phyloP scores from a whole-genome alignment of 495 filamentous ascomycete genomes.

The Platismatia glauca region DNA sequence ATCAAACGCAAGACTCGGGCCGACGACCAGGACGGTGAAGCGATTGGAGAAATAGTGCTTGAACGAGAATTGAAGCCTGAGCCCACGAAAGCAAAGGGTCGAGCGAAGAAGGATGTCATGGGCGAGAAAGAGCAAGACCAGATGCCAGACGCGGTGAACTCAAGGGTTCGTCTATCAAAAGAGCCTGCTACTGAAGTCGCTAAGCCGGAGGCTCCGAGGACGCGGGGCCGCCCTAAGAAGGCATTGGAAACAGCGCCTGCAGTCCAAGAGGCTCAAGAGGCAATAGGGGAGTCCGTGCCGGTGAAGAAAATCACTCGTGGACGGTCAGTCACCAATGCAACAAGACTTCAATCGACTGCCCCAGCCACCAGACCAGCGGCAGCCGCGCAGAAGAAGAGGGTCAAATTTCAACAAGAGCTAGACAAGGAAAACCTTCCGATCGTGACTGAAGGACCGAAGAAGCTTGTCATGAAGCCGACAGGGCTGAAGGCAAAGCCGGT shows the following conservation, averaged over 20 bases:
- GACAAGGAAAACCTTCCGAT: constrained; percentile 33
- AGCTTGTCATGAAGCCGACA: constrained; percentile 23
- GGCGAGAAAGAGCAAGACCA: constrained; percentile 10
- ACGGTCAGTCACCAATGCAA: constrained; percentile 13
- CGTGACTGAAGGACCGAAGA: constrained; percentile 25
- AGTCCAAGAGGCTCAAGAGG: not conserved
- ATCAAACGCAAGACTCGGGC: constrained; percentile 18
- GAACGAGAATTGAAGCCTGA: constrained; percentile 6
- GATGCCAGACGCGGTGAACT: constrained; percentile 11
- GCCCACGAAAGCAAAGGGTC: not conserved
- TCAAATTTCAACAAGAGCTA: constrained; percentile 43
- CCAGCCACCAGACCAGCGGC: constrained; percentile 11
- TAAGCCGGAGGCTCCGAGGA: constrained; percentile 12
- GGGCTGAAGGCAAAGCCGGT: constrained; percentile 43
- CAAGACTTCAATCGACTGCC: constrained; percentile 1
- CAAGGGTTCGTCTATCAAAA: constrained; percentile 22
- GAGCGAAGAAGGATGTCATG: not conserved
- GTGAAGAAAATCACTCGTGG: constrained; percentile 21
- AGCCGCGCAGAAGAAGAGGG: constrained; percentile 43
- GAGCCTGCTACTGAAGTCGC: not conserved
- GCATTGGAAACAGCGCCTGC: not conserved
- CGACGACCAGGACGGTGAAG: constrained; percentile 9
- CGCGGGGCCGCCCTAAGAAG: constrained; percentile 18
- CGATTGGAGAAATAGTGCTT: not conserved
- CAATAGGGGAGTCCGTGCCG: not conserved